A percentile compares a stretch with the other conserved stretches of the same genome.
Conservation (phyloP, 495 filamentous ascomycete genomes). For the Hypoxylon rickii region DNA sequence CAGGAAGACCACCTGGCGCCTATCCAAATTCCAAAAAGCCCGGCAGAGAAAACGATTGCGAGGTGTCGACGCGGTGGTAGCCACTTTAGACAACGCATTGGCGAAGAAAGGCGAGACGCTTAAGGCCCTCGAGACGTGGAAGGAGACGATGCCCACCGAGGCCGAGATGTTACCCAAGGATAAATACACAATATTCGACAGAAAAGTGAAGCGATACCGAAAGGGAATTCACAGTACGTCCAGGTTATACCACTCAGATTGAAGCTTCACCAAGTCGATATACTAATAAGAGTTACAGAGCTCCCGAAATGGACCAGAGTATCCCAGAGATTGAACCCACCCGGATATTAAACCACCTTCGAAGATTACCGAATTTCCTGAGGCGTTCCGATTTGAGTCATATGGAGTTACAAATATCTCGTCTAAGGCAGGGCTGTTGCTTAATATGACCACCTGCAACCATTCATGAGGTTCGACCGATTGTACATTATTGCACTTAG, state of each 20-base stretch:
- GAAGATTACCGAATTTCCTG: not conserved
- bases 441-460: too few relatives aligned
- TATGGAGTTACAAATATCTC: not conserved
- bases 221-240: slow-evolving; percentile 95
- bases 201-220: slow-evolving; percentile 91
- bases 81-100: slow-evolving; percentile 74
- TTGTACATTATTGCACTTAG: slow-evolving; percentile 22
- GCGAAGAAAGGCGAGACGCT: slow-evolving; percentile 68
- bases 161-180: slow-evolving; percentile 94
- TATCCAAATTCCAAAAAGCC: slow-evolving; percentile 86
- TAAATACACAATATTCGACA: slow-evolving; percentile 97
- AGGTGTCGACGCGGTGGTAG: slow-evolving; percentile 81
- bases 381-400: not conserved
- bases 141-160: slow-evolving; percentile 92
- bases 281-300: slow-evolving; percentile 56
- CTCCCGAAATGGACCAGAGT: slow-evolving; percentile 96
- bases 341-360: slow-evolving; percentile 71
- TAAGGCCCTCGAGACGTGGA: slow-evolving; percentile 84
- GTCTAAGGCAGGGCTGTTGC: slow-evolving; percentile 1
- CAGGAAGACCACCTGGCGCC: slow-evolving; percentile 98
- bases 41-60: slow-evolving; percentile 86
- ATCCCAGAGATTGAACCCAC: slow-evolving; percentile 89
- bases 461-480: not conserved
- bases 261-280: too few relatives aligned
- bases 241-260: too few relatives aligned